These are phyloP conservation scores for Exsudoporus floridanus DNA, from an alignment of 1,284 basidiomycete species.

Conservation along the genomic window DNA sequence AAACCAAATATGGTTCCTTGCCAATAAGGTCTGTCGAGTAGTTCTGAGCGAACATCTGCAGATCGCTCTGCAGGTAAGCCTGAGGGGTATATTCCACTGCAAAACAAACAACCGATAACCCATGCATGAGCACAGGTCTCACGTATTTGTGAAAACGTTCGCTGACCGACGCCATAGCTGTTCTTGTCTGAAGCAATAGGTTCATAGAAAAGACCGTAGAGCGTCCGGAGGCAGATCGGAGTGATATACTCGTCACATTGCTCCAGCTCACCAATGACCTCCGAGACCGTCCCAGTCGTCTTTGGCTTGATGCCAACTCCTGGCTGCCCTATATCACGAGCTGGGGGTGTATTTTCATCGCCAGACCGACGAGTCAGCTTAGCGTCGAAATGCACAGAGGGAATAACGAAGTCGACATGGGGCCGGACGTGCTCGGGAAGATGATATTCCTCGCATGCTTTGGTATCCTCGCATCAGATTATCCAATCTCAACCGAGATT, in stretches of 20 bases:
- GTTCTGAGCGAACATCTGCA: slow-evolving; percentile 45
- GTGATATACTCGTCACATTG: slow-evolving; percentile 47
- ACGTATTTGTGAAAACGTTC: not conserved
- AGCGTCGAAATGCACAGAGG: slow-evolving; percentile 42
- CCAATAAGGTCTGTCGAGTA: slow-evolving; percentile 39
- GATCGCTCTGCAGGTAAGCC: slow-evolving; percentile 42
- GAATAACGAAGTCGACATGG: slow-evolving; percentile 47
- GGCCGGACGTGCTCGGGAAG: slow-evolving; percentile 41
- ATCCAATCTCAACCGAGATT: not conserved
- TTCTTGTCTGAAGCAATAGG: slow-evolving; percentile 43
- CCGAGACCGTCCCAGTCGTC: slow-evolving; percentile 31
- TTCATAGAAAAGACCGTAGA: slow-evolving; percentile 47
- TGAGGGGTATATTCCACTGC: slow-evolving; percentile 51
- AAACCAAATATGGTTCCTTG: slow-evolving; percentile 35
- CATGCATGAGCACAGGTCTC: not conserved
- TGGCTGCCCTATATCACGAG: slow-evolving; percentile 30
- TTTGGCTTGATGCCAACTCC: slow-evolving; percentile 35
- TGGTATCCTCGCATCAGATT: slow-evolving; percentile 19
- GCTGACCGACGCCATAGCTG: slow-evolving; percentile 48
- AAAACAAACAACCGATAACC: slow-evolving; percentile 2
- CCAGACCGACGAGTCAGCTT: slow-evolving; percentile 13
- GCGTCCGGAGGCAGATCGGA: slow-evolving; percentile 43
- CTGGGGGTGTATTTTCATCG: not conserved
- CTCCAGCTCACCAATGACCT: slow-evolving; percentile 17
- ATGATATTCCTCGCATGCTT: slow-evolving; percentile 44